Evolutionary conservation across 352 stramenopile species (phyloP), one percentile per base, ranked within the genome.

Genomic region (Aphanomyces astaci): DNA sequence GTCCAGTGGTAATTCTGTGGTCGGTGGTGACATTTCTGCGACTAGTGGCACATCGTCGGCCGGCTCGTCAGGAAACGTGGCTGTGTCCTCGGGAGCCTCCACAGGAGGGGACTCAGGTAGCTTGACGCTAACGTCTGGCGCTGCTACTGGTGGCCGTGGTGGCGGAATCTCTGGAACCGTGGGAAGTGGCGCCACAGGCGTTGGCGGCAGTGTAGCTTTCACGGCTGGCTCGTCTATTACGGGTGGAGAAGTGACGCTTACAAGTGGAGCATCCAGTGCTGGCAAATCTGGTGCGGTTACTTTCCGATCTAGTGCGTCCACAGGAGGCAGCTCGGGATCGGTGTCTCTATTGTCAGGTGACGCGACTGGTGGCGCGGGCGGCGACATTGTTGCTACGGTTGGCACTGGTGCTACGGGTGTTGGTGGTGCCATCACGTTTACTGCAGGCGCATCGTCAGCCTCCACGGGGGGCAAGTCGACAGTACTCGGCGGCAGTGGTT

Each of bases 181-280:
- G 13, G 51, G 51, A 19, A 59, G 5, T 30, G 51, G 51, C 15
- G 51, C 22, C 22, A 39, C 51, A 11, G 51, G 51, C 30, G 30
- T 32, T 19, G 51, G 51, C 33, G 51, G 51, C 30, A 25, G 22
- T 36, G 30, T 59, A 24, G 30, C 51, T 19, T 59, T 59, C n/a
- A 59, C 51, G 25, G 51, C 51, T 59, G 54, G 54, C 15, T 48
- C 30, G n/a, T 63, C 54, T 2, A 24, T 63, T 19, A 49, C 36
- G 15, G 54, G 54, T 31, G 54, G 54, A 30, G 27, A 10, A 3
- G 27, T 63, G 3, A 17, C 36, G 4, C 15, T 63, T 3, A n/a
- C 54, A 45, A 48, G 28, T 49, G 54, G 54, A 25, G 32, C 9
- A 17, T 45, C 54, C 31, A 51, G 17, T 31, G n/a, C 54, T 15